Evolutionary conservation across 345 rosid genomes (phyloP).

Genomic region (Eucalyptus tenuipes): DNA sequence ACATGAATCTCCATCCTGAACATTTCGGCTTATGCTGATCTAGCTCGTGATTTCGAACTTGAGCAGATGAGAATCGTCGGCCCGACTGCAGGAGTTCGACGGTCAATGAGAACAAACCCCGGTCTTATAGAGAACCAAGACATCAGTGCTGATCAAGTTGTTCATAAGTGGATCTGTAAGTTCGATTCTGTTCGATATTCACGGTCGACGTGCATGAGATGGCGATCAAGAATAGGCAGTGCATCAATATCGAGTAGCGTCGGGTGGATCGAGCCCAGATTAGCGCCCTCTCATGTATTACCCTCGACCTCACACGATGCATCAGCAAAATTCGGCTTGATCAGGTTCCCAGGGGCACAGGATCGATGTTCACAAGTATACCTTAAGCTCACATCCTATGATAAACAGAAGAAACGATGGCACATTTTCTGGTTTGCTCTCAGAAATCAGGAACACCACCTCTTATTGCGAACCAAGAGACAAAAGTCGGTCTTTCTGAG

Average conservation of each 20-base stretch:
- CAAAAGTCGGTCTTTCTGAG: neutral
- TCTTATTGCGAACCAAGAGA: neutral
- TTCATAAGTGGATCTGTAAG: neutral
- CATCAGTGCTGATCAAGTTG: neutral
- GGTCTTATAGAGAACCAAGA: neutral
- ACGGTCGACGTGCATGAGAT: neutral
- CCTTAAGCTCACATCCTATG: neutral
- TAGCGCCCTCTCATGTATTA: neutral
- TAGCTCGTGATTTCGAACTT: neutral
- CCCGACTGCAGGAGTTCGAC: neutral
- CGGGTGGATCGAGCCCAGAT: neutral
- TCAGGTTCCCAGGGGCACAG: neutral
- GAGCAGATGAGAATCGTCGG: neutral
- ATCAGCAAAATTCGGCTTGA: neutral
- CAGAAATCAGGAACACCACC: neutral
- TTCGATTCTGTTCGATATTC: neutral
- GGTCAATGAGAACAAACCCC: neutral
- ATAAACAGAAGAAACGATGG: neutral
- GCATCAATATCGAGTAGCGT: neutral
- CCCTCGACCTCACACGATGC: neutral
- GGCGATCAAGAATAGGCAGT: neutral
- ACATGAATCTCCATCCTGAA: neutral
- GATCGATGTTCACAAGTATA: neutral
- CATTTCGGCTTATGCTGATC: neutral
- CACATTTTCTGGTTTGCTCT: neutral